phyloP scores from a whole-genome alignment of 768 basidiomycete genomes.

The Boletales sp. region DNA sequence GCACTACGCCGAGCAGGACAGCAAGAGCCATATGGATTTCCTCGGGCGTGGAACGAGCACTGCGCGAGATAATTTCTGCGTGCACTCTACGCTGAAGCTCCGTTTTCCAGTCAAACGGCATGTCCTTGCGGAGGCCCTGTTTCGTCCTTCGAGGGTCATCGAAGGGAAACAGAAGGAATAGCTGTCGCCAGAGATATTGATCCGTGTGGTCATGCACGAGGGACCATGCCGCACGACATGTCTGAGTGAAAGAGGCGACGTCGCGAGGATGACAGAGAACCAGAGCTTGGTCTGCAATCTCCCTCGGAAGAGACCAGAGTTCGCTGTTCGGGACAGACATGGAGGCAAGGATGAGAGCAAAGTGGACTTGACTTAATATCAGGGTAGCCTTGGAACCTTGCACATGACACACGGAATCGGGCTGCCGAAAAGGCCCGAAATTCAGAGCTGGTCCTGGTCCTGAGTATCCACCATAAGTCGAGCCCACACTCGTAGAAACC shows the following conservation, averaged over 20 bases:
- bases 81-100: constrained; percentile 40
- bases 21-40: constrained; percentile 36
- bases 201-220: constrained; percentile 50
- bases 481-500: too few species aligned
- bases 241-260: constrained; percentile 55
- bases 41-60: constrained; percentile 14
- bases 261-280: constrained; percentile 53
- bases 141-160: constrained; percentile 56
- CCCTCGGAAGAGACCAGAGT: constrained; percentile 37
- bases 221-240: constrained; percentile 45
- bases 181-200: constrained; percentile 64
- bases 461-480: too few species aligned
- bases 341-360: background rate
- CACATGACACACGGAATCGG: too few species aligned
- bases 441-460: too few species aligned
- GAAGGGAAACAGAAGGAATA: constrained; percentile 57
- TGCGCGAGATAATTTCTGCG: constrained; percentile 34
- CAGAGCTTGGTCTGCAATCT: constrained; percentile 59
- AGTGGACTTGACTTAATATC: too few species aligned
- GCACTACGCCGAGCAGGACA: constrained; percentile 40
- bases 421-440: too few species aligned
- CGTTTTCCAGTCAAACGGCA: constrained; percentile 31
- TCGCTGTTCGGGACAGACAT: constrained; percentile 3
- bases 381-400: too few species aligned
- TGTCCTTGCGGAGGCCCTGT: constrained; percentile 9